Base-by-base conservation (phyloP, 257 asterid genomes). In the Gentiana macrophylla region DNA sequence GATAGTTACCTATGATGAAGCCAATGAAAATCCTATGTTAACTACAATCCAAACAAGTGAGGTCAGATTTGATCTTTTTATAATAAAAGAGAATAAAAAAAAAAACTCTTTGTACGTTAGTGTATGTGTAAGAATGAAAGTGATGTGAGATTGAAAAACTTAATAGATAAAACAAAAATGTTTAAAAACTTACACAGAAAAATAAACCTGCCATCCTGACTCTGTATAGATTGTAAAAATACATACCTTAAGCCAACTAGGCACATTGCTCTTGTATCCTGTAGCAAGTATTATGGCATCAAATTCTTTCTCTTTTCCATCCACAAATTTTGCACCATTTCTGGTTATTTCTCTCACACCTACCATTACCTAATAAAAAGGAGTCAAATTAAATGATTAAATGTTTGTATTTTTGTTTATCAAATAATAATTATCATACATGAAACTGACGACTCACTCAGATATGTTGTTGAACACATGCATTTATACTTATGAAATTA, bases 261-360 rank as follows among this genome's bases (percentile, higher is more conserved):
- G 97, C 32, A 91, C 98, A 61, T 84, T 91, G 77, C 98, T 87
- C 78, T 79, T 87, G 77, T 91, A 91, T 34, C 98, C 98, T 6
- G 98, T 87, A 57, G 98, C 98, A 5, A 91, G 57, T 24, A 91
- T 87, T 55, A 91, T 80, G 2, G 93, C 66, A 69, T 91, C 98
- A 67, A 80, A 91, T 59, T 75, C 93, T 8, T 60, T 70, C 64
- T 84, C 98, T 69, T 84, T 82, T 4, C 97, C 97, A 58, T 91
- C 86, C 4, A 81, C 47, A 67, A 87, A 91, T 55, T 66, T 84
- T 15, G 98, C 96, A 34, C 98, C 98, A 1, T 52, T 72, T 69
- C 52, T 68, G 0, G 97, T 91, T 4, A 91, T 83, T 60, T 84
- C 97, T 60, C 66, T 81, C 57, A 91, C 84, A 5, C 83, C 95